phyloP scores from a whole-genome alignment of 192 early-diverging fungal species.

The Entomortierella chlamydospora region DNA sequence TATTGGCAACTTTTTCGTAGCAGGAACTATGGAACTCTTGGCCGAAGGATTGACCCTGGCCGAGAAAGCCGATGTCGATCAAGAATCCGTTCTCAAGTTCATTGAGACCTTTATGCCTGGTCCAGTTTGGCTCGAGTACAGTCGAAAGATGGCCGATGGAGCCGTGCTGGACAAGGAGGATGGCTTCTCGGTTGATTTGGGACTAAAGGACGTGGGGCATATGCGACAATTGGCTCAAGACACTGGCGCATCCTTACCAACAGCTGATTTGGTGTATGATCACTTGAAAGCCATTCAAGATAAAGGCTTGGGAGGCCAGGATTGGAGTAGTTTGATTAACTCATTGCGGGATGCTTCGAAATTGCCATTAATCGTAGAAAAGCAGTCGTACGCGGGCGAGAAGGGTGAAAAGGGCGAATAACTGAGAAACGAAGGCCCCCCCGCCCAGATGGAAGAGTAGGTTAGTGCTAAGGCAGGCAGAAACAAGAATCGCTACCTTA shows the following conservation, averaged over 20 bases:
- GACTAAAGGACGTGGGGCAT: conserved; percentile 64
- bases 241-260: conserved; percentile 52
- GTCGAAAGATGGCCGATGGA: conserved; percentile 34
- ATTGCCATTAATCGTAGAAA: conserved; percentile 2
- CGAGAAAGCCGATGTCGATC: conserved; percentile 65
- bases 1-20: conserved; percentile 75
- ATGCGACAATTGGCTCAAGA: conserved; percentile 56
- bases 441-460: too few relatives aligned
- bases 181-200: conserved; percentile 57
- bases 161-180: conserved; percentile 33
- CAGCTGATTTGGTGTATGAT: conserved; percentile 37
- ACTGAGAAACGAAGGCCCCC: too few relatives aligned
- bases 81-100: conserved; percentile 67
- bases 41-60: conserved; percentile 75
- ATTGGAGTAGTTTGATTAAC: conserved; percentile 51
- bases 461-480: too few relatives aligned
- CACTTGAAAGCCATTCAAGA: conserved; percentile 47
- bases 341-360: conserved; percentile 11
- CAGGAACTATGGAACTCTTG: conserved; percentile 65
- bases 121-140: conserved; percentile 47
- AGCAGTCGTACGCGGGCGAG: neutral
- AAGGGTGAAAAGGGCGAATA: conserved; percentile 1
- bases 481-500: too few relatives aligned
- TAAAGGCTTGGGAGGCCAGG: conserved; percentile 21
- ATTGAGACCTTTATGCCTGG: conserved; percentile 65